Evolutionary conservation across 257 asterid species (phyloP).

Genomic region (Rubia yunnanensis): DNA sequence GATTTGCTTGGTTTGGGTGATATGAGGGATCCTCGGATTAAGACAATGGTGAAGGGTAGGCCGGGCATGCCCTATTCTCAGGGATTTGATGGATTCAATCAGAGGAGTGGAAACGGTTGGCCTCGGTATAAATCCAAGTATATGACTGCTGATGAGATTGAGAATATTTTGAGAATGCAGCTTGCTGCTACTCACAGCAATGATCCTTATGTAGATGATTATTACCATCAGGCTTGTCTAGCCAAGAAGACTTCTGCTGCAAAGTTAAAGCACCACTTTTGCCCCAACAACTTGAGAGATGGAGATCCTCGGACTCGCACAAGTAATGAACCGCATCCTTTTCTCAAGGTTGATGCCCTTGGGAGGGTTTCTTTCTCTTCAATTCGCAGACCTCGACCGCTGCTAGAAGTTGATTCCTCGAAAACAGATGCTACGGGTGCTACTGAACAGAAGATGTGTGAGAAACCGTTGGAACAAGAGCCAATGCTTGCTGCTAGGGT

Average conservation of each 20-base stretch:
- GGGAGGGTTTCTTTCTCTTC: slow-evolving; percentile 87
- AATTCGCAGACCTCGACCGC: slow-evolving; percentile 90
- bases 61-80: slow-evolving; percentile 49
- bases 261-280: slow-evolving; percentile 75
- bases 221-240: slow-evolving; percentile 86
- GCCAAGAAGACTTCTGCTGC: slow-evolving; percentile 64
- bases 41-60: slow-evolving; percentile 45
- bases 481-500: slow-evolving; percentile 98
- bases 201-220: slow-evolving; percentile 89
- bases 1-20: slow-evolving; percentile 58
- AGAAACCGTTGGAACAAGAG: slow-evolving; percentile 93
- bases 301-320: slow-evolving; percentile 52
- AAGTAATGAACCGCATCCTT: slow-evolving; percentile 69
- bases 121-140: slow-evolving; percentile 69
- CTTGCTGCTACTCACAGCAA: slow-evolving; percentile 87
- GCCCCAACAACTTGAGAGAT: slow-evolving; percentile 64
- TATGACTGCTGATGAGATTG: slow-evolving; percentile 81
- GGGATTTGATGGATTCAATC: slow-evolving; percentile 39
- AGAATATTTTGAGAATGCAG: slow-evolving; percentile 74
- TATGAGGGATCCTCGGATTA: slow-evolving; percentile 65
- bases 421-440: slow-evolving; percentile 37
- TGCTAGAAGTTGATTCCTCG: slow-evolving; percentile 78
- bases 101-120: slow-evolving; percentile 47
- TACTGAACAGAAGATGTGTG: slow-evolving; percentile 40
- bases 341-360: slow-evolving; percentile 93